Evolutionary conservation across 345 rosid species (phyloP), one percentile per base, ranked within the genome.

Genomic region (Triadica sebifera): DNA sequence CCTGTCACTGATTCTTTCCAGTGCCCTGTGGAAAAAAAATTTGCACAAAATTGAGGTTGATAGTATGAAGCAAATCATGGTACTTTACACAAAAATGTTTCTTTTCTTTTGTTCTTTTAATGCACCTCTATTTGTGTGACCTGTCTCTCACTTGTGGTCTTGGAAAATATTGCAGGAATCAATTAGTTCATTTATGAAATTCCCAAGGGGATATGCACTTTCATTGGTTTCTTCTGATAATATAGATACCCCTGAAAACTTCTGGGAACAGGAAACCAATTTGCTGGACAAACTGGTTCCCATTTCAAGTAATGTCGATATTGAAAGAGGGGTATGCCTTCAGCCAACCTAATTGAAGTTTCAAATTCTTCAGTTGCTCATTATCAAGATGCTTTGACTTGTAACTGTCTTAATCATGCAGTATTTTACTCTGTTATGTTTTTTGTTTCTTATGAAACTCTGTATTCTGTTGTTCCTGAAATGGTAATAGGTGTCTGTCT

Each of bases 131-230:
- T 57, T 11, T 62, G 20, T 62, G 47, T 43, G 5, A 10, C 47
- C 47, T 8, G 56, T 55, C 4, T 83, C 56, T 51, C 25, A 53
- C 57, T 45, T 65, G 15, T 69, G 81, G 76, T 74, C 77, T 77
- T 62, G 59, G 64, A 72, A 49, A 70, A 62, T 46, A 63, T 81
- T 73, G 76, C 92, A 94, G 98, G 98, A 84, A 52, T 80, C 89
- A 13, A 73, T 92, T 71, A 82, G 85, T 78, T 84, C 89, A 60
- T 89, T 94, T 70, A 87, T 92, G 97, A 89, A 89, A 73, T 91
- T 89, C 80, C 98, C 98, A 52, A 81, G 95, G 79, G 78, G 84
- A 20, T 70, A 75, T 68, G 70, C 68, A 13, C 63, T 72, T 56
- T 75, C 80, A 45, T 78, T 85, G 64, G 71, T 77, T 73, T 82